Evolutionary conservation across 805 yeast species (phyloP).

Genomic region (Danielia reshetovae): DNA sequence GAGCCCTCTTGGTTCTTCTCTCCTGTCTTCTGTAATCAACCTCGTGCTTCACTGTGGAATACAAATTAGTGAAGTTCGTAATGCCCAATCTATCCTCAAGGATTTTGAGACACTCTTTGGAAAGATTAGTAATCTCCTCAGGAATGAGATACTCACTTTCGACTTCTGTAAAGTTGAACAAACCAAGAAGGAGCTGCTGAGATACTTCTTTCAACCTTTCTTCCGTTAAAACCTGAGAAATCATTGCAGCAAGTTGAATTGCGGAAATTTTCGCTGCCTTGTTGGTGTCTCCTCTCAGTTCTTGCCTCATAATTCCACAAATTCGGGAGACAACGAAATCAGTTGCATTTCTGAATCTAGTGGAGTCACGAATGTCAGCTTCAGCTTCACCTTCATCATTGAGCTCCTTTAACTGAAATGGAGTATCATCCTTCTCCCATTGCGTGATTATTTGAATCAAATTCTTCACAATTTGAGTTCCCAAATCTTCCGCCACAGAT

Average conservation of each 20-base stretch:
- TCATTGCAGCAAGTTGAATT: conserved; percentile 67
- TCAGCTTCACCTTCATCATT: conserved; percentile 18
- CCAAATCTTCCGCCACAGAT: conserved; percentile 56
- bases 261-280: conserved; percentile 60
- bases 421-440: conserved; percentile 52
- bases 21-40: conserved; percentile 67
- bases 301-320: conserved; percentile 62
- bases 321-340: conserved; percentile 64
- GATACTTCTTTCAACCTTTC: conserved; percentile 41
- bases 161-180: conserved; percentile 48
- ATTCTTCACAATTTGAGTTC: conserved; percentile 62
- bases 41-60: conserved; percentile 57
- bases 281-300: conserved; percentile 49
- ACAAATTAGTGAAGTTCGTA: conserved; percentile 58
- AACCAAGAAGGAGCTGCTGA: conserved; percentile 50
- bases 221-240: conserved; percentile 45
- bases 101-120: conserved; percentile 64
- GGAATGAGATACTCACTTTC: conserved; percentile 45
- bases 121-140: conserved; percentile 47
- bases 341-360: conserved; percentile 33
- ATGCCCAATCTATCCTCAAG: conserved; percentile 69
- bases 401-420: conserved; percentile 21
- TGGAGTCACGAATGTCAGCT: conserved; percentile 14
- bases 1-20: conserved; percentile 70
- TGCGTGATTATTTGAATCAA: conserved; percentile 54